A percentile compares a stretch with the other conserved stretches of the same genome.
Evolutionary conservation across 2,329 filamentous ascomycete genomes (phyloP).

Genomic region (Ambrosiella cleistominuta): DNA sequence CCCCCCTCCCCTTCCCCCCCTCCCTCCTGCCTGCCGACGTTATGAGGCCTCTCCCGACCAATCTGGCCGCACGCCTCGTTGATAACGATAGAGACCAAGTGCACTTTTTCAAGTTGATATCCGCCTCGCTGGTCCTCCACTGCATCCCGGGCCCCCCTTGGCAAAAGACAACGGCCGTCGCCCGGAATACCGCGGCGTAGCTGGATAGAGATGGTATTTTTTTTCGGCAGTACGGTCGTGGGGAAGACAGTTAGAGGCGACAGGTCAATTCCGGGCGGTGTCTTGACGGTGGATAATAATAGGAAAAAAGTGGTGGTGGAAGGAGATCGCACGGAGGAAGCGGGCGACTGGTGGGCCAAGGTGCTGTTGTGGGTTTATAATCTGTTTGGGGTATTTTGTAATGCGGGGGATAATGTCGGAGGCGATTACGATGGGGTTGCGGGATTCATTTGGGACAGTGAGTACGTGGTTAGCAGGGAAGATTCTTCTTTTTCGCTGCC

Average conservation of each 20-base stretch:
- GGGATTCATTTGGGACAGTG: conserved; percentile 22
- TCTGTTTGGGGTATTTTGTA: conserved; percentile 22
- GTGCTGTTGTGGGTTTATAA: conserved; percentile 21
- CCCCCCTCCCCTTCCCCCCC: conserved; percentile 8
- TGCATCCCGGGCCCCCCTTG: conserved; percentile 9
- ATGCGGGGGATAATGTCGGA: conserved; percentile 22
- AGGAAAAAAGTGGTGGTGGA: not conserved
- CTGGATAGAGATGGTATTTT: conserved; percentile 15
- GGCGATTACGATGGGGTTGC: conserved; percentile 20
- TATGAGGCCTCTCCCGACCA: conserved; percentile 24
- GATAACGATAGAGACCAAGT: not conserved
- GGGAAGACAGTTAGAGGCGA: conserved; percentile 5
- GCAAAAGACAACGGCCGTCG: conserved; percentile 6
- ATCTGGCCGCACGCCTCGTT: conserved; percentile 14
- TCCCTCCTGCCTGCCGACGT: conserved; percentile 18
- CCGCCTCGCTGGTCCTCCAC: conserved; percentile 8
- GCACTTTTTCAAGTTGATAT: conserved; percentile 10
- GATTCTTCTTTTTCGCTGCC: conserved; percentile 21
- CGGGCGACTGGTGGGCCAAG: conserved; percentile 5
- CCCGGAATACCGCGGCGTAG: conserved; percentile 12
- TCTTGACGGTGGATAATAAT: not conserved
- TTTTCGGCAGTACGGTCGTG: conserved; percentile 18
- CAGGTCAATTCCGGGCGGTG: conserved; percentile 1
- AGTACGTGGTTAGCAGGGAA: conserved; percentile 23
- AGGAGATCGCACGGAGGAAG: not conserved